A percentile compares a stretch with the other conserved stretches of the same genome.
Conservation (phyloP, 805 yeast genomes). For the Starmerella bacillaris region DNA sequence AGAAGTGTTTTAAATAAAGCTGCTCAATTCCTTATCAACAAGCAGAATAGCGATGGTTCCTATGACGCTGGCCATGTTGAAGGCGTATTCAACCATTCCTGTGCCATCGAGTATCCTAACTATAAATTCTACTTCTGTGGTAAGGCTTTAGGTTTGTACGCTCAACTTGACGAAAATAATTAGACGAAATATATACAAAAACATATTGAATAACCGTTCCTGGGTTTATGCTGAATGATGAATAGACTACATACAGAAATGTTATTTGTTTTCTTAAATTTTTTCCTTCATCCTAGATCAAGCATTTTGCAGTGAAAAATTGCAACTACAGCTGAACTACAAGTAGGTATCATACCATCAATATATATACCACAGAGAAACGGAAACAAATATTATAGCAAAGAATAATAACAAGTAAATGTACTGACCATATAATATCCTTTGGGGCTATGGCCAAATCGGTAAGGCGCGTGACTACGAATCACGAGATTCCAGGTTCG, state of each 20-base stretch:
- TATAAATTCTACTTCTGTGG: conserved; percentile 78
- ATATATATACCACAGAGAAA: no score
- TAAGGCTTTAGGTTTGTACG: conserved; percentile 74
- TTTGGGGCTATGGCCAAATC: conserved; percentile 17
- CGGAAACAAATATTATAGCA: no score
- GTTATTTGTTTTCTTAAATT: no score
- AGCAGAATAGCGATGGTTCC: conserved; percentile 63
- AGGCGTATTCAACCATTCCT: conserved; percentile 88
- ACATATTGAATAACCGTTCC: no score
- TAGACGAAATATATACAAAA: not conserved
- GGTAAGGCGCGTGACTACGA: conserved; percentile 19
- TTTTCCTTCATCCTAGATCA: no score
- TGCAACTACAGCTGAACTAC: no score
- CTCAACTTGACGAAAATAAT: conserved; percentile 8
- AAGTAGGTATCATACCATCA: no score
- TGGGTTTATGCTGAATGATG: no score
- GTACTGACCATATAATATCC: not conserved
- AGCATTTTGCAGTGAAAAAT: no score
- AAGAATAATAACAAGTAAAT: not conserved
- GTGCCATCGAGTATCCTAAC: conserved; percentile 92
- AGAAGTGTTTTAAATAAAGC: conserved; percentile 44
- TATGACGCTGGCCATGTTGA: conserved; percentile 74
- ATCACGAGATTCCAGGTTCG: conserved; percentile 19
- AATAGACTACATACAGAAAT: no score
- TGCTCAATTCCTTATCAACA: conserved; percentile 37